Base-by-base conservation (phyloP, 495 filamentous ascomycete genomes). In the Hyphodiscus hymeniophilus region DNA sequence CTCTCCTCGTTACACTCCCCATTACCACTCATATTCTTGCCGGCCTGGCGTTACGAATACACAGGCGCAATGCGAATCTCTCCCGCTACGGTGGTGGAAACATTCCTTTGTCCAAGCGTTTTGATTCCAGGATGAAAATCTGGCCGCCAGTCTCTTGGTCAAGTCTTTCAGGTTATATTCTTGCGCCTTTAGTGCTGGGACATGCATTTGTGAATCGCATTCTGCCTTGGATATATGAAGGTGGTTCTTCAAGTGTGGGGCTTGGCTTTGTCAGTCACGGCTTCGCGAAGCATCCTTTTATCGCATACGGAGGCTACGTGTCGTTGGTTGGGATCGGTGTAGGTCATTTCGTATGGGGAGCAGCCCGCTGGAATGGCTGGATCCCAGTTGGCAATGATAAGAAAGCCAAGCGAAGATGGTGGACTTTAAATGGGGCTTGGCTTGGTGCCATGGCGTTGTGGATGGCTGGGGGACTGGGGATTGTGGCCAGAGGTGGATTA, bases 241-340 rank as follows among this genome's bases (percentile, higher is more conserved):
- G 89, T 0, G 89, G 87, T 30, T 89, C 82, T 53, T 83, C 84
- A 11, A 79, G 89, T 33, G 78, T 95, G 22, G 85, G 85, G 1
- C 66, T 96, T 22, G 80, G 78, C 17, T 96, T 82, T 63, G 77
- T 94, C 0, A 80, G 81, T n/a, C 89, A 95, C 64, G 90, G 88
- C 3, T 89, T 95, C 61, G 80, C 79, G 32, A 73, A 77, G 23
- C 77, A 79, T 61, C 75, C 78, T 6, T 45, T 75, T 12, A 66
- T 85, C n/a, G 78, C 77, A 42, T 83, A 80, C 66, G 49, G 71
- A 1, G 77, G 83, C 13, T 95, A 89, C 58, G 58, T 69, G 2
- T 66, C 75, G 11, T 72, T 96, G 57, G 67, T 95, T 18, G 73
- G 72, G 3, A 64, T 84, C 0, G 86, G 80, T 5, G 80, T 74